A percentile compares a stretch with the other conserved stretches of the same genome.
Conservation (phyloP, 164 flowering plant species). For the Sedum album region DNA sequence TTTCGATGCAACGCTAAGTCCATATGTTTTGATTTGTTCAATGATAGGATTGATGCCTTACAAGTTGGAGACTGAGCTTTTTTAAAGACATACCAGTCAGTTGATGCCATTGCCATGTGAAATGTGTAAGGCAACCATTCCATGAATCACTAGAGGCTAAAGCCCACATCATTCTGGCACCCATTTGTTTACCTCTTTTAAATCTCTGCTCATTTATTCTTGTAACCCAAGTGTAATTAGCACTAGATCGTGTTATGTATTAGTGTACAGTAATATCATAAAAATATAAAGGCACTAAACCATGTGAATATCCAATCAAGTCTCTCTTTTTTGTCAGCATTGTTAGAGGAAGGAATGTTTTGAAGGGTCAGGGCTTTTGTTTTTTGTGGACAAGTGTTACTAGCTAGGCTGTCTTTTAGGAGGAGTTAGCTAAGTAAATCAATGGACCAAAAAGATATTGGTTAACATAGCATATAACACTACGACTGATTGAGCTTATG, state of each 20-base stretch:
- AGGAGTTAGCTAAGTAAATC: neutral
- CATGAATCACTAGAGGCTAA: neutral
- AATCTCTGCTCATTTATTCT: neutral
- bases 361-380: neutral
- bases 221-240: neutral
- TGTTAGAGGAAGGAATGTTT: neutral
- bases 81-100: neutral
- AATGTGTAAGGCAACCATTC: neutral
- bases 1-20: neutral
- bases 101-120: conserved; percentile 1
- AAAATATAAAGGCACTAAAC: neutral
- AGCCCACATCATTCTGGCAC: neutral
- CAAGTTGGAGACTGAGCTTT: conserved; percentile 4
- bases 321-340: neutral
- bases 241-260: too few species aligned
- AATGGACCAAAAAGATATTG: neutral
- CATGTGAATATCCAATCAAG: neutral
- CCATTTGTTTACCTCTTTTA: neutral
- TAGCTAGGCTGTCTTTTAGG: neutral
- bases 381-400: neutral
- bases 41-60: conserved; percentile 1
- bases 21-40: conserved; percentile 1
- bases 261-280: too few species aligned
- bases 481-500: neutral
- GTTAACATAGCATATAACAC: neutral